Evolutionary conservation across 2,329 filamentous ascomycete genomes (phyloP).

Genomic region (Trichoderma brevicompactum): DNA sequence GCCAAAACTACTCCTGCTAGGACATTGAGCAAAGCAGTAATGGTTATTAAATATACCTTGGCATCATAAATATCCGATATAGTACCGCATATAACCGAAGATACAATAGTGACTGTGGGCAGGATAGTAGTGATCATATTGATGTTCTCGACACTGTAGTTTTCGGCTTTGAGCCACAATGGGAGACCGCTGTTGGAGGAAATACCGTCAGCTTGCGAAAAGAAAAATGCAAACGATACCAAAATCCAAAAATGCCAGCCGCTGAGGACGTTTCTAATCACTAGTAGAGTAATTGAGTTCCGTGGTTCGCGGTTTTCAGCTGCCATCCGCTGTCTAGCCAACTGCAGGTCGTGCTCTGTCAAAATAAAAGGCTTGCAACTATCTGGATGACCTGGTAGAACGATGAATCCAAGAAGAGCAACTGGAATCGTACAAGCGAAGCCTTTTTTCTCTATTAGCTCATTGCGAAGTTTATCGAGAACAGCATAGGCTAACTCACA

Average conservation of each 20-base stretch:
- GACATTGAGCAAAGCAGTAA: slow-evolving; percentile 32
- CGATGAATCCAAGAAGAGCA: slow-evolving; percentile 39
- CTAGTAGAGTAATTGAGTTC: slow-evolving; percentile 36
- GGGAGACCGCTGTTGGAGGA: slow-evolving; percentile 43
- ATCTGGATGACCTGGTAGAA: slow-evolving; percentile 41
- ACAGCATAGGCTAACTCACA: slow-evolving; percentile 28
- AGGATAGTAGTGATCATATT: slow-evolving; percentile 55
- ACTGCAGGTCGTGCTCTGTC: slow-evolving; percentile 34
- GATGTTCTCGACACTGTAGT: slow-evolving; percentile 47
- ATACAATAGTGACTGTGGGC: slow-evolving; percentile 46
- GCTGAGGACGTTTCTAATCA: slow-evolving; percentile 36
- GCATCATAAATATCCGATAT: slow-evolving; percentile 57
- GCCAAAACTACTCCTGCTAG: slow-evolving; percentile 39
- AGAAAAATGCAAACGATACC: slow-evolving; percentile 36
- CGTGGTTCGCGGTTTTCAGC: slow-evolving; percentile 37
- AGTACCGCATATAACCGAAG: slow-evolving; percentile 59
- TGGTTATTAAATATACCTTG: slow-evolving; percentile 39
- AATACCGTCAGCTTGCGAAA: slow-evolving; percentile 41
- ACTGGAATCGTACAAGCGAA: slow-evolving; percentile 43
- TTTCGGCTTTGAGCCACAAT: slow-evolving; percentile 41
- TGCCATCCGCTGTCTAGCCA: slow-evolving; percentile 41
- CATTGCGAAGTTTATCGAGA: background rate
- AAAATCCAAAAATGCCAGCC: slow-evolving; percentile 42
- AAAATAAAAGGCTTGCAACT: slow-evolving; percentile 38
- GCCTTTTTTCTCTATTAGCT: slow-evolving; percentile 30